phyloP scores from a whole-genome alignment of 805 yeast species.

The Myxozyma mucilagina region DNA sequence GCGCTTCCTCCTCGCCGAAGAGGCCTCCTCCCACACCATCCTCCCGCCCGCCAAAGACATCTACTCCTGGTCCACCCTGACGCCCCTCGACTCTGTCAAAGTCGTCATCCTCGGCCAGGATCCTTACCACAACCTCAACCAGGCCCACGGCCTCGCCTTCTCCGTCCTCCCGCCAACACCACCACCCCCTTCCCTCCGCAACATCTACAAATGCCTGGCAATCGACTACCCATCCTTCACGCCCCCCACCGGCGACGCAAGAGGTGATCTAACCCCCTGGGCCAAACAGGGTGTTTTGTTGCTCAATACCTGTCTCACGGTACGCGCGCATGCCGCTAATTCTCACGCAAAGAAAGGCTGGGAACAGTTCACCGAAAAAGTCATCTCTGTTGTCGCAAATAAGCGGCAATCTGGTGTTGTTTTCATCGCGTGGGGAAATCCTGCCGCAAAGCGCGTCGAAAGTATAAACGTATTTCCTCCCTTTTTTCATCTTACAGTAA shows the following conservation, averaged over 20 bases:
- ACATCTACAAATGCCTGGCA: constrained; percentile 77
- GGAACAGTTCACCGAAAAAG: constrained; percentile 83
- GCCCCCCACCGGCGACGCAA: constrained; percentile 52
- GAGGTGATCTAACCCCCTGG: constrained; percentile 78
- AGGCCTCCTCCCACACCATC: constrained; percentile 48
- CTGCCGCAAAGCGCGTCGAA: constrained; percentile 64
- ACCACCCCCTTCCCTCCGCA: constrained; percentile 84
- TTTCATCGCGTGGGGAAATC: constrained; percentile 79
- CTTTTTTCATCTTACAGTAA: background rate
- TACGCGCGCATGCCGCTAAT: constrained; percentile 88
- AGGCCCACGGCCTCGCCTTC: constrained; percentile 96
- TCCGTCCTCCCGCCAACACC: constrained; percentile 82
- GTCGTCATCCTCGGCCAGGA: constrained; percentile 92
- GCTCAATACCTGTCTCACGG: constrained; percentile 86
- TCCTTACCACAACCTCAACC: constrained; percentile 89
- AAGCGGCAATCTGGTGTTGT: constrained; percentile 56
- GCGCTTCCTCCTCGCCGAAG: constrained; percentile 55
- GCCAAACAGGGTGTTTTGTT: constrained; percentile 82
- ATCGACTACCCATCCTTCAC: constrained; percentile 67
- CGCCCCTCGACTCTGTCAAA: constrained; percentile 71
- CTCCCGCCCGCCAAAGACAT: constrained; percentile 79
- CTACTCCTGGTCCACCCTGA: constrained; percentile 87
- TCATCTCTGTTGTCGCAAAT: constrained; percentile 53
- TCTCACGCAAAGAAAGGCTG: constrained; percentile 91
- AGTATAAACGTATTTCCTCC: constrained; percentile 36